Base-by-base conservation (phyloP, 2,329 filamentous ascomycete genomes). In the Sporothrix sp. region DNA sequence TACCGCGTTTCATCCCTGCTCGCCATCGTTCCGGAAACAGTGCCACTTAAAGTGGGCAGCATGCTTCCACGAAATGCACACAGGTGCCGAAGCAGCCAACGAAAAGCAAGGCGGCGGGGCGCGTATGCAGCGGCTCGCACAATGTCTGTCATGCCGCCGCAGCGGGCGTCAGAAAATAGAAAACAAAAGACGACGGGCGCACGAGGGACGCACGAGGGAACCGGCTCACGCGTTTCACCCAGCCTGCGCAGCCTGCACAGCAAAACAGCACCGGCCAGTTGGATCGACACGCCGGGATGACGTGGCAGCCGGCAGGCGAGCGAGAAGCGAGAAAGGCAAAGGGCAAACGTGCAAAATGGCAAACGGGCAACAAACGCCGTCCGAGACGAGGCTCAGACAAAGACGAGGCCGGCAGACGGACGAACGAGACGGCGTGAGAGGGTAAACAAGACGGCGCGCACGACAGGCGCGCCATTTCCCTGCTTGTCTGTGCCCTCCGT, bases 1-100 rank as follows among this genome's bases (percentile, higher is more conserved):
- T 38, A 18, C 27, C 23, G 48, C 23, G 48, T 50, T 50, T 50
- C 48, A 50, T 45, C 46, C 40, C 48, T 50, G 39, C 9, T 45
- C 48, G 32, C 40, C 39, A 39, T 38, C 45, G 32, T 30, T 45
- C 38, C 48, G 39, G 39, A 39, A 50, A 45, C 48, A 37, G 32
- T 14, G n/a, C n/a, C n/a, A n/a, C n/a, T 21, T 40, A 48, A 37
- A 38, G 50, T 35, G 46, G 39, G 44, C 33, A 23, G 20, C 38
- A 28, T 44, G 45, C 45, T 14, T 14, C 36, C 25, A 44, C 38
- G 25, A 47, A 28, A 36, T 30, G 30, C 36, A 35, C 16, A 36
- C 40, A 35, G 43, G 30, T 36, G 11, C 11, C 36, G 30, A 52
- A 16, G 37, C 43, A 43, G 37, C 44, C 37, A 42, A 48, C 44